These are phyloP conservation scores for Marchantia polymorpha DNA, from an alignment of 225 moss, liverwort and hornwort species.

Conservation along the genomic window DNA sequence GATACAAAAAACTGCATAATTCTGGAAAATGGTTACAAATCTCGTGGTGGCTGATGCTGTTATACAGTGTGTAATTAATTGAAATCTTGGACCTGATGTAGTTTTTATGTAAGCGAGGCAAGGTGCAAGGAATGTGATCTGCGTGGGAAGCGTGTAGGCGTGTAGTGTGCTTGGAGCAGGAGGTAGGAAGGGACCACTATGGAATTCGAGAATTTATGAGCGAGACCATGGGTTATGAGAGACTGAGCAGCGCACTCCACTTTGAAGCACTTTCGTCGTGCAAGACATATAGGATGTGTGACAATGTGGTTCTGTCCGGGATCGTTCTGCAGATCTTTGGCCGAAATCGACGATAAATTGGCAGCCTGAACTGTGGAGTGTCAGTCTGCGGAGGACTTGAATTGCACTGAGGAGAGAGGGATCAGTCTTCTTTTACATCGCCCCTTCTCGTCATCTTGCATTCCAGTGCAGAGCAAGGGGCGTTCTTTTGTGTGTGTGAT, in stretches of 20 bases:
- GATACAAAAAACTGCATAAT: too few relatives aligned
- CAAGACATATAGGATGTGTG: background rate
- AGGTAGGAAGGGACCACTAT: too few relatives aligned
- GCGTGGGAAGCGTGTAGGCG: too few relatives aligned
- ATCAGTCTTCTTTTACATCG: background rate
- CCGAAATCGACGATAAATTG: background rate
- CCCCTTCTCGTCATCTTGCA: background rate
- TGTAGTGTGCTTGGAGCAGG: too few relatives aligned
- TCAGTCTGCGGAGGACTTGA: background rate
- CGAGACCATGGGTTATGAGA: background rate
- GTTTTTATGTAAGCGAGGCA: too few relatives aligned
- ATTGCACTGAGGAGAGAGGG: background rate
- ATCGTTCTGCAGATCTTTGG: background rate
- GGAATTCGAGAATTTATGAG: background rate
- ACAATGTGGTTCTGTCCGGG: background rate
- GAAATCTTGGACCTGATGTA: too few relatives aligned
- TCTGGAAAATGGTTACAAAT: too few relatives aligned
- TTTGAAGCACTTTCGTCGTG: background rate
- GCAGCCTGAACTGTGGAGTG: background rate
- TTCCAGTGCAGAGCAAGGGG: background rate
- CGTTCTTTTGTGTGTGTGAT: background rate
- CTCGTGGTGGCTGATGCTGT: too few relatives aligned
- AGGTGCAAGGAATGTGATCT: too few relatives aligned
- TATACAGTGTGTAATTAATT: too few relatives aligned
- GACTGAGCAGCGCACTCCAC: background rate